phyloP scores from a whole-genome alignment of 305 asterid species.

The Rubia tinctorum region DNA sequence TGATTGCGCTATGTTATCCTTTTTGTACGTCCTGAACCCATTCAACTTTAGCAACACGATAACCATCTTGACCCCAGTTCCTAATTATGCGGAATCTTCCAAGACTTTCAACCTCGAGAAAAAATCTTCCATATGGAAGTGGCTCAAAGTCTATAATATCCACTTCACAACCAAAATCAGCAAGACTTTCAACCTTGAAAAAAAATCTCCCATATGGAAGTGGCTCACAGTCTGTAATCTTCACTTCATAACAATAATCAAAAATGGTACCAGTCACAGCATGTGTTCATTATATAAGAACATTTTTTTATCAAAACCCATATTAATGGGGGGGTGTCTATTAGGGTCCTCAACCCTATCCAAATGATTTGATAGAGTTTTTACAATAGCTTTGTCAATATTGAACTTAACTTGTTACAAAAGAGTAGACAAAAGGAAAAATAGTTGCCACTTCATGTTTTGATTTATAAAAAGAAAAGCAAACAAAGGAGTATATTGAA shows the following conservation, averaged over 20 bases:
- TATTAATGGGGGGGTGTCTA: too few species aligned
- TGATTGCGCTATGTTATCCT: conserved; percentile 66
- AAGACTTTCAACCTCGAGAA: conserved; percentile 94
- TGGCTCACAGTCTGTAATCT: conserved; percentile 96
- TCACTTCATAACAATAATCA: conserved; percentile 96
- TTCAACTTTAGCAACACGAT: conserved; percentile 92
- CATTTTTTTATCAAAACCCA: too few species aligned
- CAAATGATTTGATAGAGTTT: too few species aligned
- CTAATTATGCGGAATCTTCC: conserved; percentile 77
- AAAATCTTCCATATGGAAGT: conserved; percentile 98
- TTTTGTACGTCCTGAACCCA: conserved; percentile 73
- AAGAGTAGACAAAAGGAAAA: too few species aligned
- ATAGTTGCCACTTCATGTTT: too few species aligned
- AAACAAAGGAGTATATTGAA: too few species aligned
- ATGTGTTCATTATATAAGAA: too few species aligned
- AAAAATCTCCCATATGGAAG: conserved; percentile 88
- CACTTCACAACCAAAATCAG: conserved; percentile 96
- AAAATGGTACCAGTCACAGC: not conserved
- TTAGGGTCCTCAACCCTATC: too few species aligned
- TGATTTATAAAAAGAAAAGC: too few species aligned
- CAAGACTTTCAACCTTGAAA: conserved; percentile 57
- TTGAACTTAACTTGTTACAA: too few species aligned
- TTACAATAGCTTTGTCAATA: too few species aligned
- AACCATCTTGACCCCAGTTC: conserved; percentile 98
- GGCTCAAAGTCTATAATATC: conserved; percentile 98